phyloP scores from a whole-genome alignment of 2,329 filamentous ascomycete species.

The Stemphylium lycopersici region DNA sequence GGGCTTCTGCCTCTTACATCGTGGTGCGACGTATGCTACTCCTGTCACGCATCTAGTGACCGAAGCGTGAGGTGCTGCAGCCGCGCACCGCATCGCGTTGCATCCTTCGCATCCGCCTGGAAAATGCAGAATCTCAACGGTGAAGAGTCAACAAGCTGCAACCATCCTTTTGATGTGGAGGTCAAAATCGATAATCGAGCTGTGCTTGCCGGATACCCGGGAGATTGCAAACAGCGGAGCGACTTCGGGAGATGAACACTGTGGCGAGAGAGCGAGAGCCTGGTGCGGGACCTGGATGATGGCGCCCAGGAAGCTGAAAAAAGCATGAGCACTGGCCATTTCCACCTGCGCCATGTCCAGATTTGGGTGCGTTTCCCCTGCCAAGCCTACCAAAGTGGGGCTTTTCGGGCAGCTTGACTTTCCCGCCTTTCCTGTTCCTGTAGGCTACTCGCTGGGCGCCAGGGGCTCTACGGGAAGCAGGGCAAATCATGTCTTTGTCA shows the following conservation, averaged over 20 bases:
- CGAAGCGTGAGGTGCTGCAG: conserved; percentile 16
- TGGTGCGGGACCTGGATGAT: not conserved
- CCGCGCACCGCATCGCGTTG: conserved; percentile 6
- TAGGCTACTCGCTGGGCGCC: conserved; percentile 24
- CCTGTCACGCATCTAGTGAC: conserved; percentile 19
- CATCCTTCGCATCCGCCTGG: conserved; percentile 1
- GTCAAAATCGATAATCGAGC: not conserved
- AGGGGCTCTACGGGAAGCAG: conserved; percentile 27
- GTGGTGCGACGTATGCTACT: conserved; percentile 29
- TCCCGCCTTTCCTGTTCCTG: conserved; percentile 33
- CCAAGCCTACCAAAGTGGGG: conserved; percentile 33
- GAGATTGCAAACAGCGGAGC: conserved; percentile 6
- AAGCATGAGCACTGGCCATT: conserved; percentile 11
- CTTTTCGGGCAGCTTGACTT: conserved; percentile 14
- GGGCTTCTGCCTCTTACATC: conserved; percentile 24
- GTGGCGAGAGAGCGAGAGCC: not conserved
- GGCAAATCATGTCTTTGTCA: conserved; percentile 31
- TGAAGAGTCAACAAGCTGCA: not conserved
- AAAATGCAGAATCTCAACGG: not conserved
- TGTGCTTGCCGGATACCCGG: conserved; percentile 1
- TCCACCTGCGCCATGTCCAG: conserved; percentile 16
- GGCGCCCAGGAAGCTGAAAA: conserved; percentile 4
- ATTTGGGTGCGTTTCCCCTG: conserved; percentile 32
- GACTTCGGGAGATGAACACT: conserved; percentile 11
- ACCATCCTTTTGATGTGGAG: not conserved